These are phyloP conservation scores for Huntiella moniliformis DNA, from an alignment of 2,329 filamentous ascomycete genomes.

Conservation along the genomic window DNA sequence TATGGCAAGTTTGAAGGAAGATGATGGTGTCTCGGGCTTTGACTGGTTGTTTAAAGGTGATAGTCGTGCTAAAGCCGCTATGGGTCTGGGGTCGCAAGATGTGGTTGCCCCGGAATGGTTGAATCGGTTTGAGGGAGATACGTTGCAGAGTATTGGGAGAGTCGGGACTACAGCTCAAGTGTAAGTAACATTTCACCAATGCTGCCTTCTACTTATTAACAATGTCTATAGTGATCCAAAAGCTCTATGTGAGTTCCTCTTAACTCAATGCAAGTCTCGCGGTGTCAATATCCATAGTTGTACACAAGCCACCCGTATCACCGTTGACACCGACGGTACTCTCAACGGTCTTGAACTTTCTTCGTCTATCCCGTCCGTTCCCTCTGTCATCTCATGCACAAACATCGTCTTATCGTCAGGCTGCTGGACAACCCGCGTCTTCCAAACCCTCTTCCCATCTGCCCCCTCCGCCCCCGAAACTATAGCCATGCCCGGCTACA, in stretches of 20 bases:
- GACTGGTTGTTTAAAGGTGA: constrained; percentile 50
- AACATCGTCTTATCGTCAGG: constrained; percentile 50
- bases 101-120: constrained; percentile 36
- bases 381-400: constrained; percentile 36
- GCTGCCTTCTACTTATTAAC: neutral
- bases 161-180: constrained; percentile 45
- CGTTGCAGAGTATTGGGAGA: constrained; percentile 41
- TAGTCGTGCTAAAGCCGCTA: constrained; percentile 38
- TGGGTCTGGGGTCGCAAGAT: constrained; percentile 16
- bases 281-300: constrained; percentile 51
- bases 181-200: constrained; percentile 24
- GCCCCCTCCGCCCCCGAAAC: constrained; percentile 33
- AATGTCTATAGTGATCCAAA: constrained; percentile 38
- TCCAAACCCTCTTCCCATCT: constrained; percentile 41
- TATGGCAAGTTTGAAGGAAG: constrained; percentile 18
- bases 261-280: constrained; percentile 33
- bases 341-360: constrained; percentile 34
- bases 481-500: constrained; percentile 49
- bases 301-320: constrained; percentile 33
- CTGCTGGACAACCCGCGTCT: constrained; percentile 52
- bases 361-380: constrained; percentile 25
- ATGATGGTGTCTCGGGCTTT: constrained; percentile 26
- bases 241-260: constrained; percentile 45
- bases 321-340: constrained; percentile 28
- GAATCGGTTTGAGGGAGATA: constrained; percentile 32